phyloP scores from a whole-genome alignment of 768 basidiomycete species.

The Suillus weaverae region DNA sequence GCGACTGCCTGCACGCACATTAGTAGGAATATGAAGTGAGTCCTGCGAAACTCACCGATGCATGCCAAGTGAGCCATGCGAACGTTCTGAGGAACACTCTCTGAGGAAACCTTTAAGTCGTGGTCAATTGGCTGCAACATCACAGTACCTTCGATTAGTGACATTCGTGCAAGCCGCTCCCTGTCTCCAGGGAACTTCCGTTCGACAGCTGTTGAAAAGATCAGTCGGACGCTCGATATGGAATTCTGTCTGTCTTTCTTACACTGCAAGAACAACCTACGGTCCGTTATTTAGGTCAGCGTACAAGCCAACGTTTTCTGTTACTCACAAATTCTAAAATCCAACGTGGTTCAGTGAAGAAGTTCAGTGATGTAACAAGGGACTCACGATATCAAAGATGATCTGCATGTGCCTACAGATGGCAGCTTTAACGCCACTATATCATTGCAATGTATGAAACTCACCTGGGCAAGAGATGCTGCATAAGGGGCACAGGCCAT shows the following conservation, averaged over 20 bases:
- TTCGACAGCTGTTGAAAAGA: constrained; percentile 63
- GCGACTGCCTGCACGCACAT: constrained; percentile 53
- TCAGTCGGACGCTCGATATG: constrained; percentile 1
- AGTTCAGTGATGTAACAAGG: neutral
- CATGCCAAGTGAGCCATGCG: constrained; percentile 92
- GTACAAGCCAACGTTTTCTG: constrained; percentile 43
- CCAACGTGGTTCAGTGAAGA: neutral
- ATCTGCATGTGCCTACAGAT: constrained; percentile 77
- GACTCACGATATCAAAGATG: constrained; percentile 82
- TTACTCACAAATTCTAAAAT: constrained; percentile 6
- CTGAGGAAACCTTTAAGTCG: constrained; percentile 35
- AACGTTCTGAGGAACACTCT: constrained; percentile 83
- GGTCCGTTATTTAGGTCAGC: constrained; percentile 27
- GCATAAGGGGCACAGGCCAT: constrained; percentile 88
- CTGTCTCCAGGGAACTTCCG: constrained; percentile 87
- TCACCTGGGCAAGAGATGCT: constrained; percentile 79
- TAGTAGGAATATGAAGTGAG: constrained; percentile 4
- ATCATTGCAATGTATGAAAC: constrained; percentile 17
- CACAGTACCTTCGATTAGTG: constrained; percentile 77
- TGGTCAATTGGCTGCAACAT: neutral
- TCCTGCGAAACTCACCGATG: constrained; percentile 47
- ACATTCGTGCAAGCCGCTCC: constrained; percentile 82
- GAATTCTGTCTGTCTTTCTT: constrained; percentile 14
- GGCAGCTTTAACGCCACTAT: neutral
- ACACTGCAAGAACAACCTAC: constrained; percentile 67